A percentile compares a stretch with the other conserved stretches of the same genome.
Conservation (phyloP, 768 basidiomycete species). For the Leccinum obscurum region DNA sequence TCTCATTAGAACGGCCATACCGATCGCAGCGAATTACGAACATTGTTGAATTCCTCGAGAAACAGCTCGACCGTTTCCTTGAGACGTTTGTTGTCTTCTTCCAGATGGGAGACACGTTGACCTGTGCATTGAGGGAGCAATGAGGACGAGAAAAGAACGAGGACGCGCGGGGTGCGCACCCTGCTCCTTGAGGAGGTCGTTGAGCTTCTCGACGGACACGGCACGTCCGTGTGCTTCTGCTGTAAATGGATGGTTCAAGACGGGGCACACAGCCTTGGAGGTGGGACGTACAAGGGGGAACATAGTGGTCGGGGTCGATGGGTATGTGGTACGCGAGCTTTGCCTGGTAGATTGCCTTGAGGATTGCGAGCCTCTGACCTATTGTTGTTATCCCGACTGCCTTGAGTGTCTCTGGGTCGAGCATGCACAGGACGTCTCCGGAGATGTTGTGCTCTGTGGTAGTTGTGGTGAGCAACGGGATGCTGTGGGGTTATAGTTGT, state of each 20-base stretch:
- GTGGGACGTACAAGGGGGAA: conserved; percentile 76
- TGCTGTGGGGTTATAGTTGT: not conserved
- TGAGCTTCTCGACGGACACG: conserved; percentile 64
- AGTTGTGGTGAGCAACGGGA: conserved; percentile 6
- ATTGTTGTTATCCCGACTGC: conserved; percentile 86
- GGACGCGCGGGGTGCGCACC: conserved; percentile 41
- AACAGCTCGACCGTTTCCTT: conserved; percentile 61
- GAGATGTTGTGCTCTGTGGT: conserved; percentile 83
- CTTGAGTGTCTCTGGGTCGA: conserved; percentile 84
- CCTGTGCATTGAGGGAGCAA: conserved; percentile 42
- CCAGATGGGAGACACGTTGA: conserved; percentile 64
- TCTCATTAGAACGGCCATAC: conserved; percentile 13
- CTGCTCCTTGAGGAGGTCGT: conserved; percentile 71
- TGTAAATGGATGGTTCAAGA: conserved; percentile 24
- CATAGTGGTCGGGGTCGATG: conserved; percentile 80
- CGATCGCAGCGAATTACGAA: conserved; percentile 37
- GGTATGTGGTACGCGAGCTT: conserved; percentile 84
- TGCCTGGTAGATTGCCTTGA: conserved; percentile 88
- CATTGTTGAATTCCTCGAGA: conserved; percentile 60
- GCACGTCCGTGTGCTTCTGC: conserved; percentile 60
- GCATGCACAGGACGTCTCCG: conserved; percentile 83
- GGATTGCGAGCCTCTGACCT: conserved; percentile 88
- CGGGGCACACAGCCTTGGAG: not conserved
- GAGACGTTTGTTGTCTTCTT: conserved; percentile 76
- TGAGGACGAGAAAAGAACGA: conserved; percentile 2